Percentiles rank a stretch among this genome's conserved stretches.
phyloP scores from a whole-genome alignment of 2,329 filamentous ascomycete species.

The Daldinia sp. region DNA sequence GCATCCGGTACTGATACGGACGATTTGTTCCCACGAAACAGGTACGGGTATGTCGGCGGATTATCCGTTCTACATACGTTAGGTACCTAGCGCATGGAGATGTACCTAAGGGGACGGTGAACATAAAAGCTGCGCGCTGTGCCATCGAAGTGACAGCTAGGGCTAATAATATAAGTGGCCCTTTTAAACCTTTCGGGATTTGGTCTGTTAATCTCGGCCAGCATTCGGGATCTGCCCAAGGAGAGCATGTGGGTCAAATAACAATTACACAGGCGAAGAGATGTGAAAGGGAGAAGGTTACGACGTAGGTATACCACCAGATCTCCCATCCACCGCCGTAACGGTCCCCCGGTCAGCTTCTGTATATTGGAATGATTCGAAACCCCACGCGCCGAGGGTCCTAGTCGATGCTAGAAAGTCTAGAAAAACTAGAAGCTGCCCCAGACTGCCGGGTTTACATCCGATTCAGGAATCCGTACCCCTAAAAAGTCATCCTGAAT shows the following conservation, averaged over 20 bases:
- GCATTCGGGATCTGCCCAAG: constrained; percentile 34
- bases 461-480: constrained; percentile 42
- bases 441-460: constrained; percentile 44
- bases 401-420: constrained; percentile 36
- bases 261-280: constrained; percentile 15
- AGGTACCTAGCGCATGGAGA: not conserved
- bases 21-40: constrained; percentile 19
- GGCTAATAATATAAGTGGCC: constrained; percentile 38
- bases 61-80: constrained; percentile 21
- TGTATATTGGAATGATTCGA: constrained; percentile 40
- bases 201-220: constrained; percentile 27
- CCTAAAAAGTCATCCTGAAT: constrained; percentile 37
- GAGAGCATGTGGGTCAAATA: constrained; percentile 23
- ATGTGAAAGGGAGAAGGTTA: constrained; percentile 18
- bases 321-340: constrained; percentile 29
- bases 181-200: constrained; percentile 28
- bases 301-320: constrained; percentile 17
- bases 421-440: constrained; percentile 40
- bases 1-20: constrained; percentile 5
- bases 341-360: constrained; percentile 27
- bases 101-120: constrained; percentile 21
- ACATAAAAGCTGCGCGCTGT: constrained; percentile 34
- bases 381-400: constrained; percentile 32
- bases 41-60: constrained; percentile 32
- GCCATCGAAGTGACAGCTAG: constrained; percentile 32